Conservation (phyloP, 176 grass and related monocot genomes). For the Raddia guianensis region DNA sequence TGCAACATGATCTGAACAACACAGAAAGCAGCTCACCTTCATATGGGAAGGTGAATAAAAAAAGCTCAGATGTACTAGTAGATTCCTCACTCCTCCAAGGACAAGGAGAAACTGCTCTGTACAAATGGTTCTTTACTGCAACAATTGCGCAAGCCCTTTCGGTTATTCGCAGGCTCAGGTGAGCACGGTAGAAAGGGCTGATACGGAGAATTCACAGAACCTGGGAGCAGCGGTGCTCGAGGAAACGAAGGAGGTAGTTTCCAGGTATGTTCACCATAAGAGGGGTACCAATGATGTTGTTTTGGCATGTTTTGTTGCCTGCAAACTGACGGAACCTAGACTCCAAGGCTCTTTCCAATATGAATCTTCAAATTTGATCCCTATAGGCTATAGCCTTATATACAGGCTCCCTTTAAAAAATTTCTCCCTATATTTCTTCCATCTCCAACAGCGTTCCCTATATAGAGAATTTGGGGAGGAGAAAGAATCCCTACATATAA, state of each 20-base stretch:
- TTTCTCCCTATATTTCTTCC: no score
- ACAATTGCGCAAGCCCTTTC: neutral
- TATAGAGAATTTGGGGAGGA: no score
- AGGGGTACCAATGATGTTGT: neutral
- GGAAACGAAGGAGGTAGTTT: constrained; percentile 60
- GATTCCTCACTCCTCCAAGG: neutral
- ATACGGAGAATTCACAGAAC: neutral
- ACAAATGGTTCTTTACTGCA: neutral
- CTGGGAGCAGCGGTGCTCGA: constrained; percentile 53
- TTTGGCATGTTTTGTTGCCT: neutral
- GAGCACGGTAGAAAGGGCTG: constrained; percentile 16
- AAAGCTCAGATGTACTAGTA: neutral
- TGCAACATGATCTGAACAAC: constrained; percentile 22
- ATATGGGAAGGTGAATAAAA: neutral
- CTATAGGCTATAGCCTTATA: no score
- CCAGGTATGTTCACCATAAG: constrained; percentile 45
- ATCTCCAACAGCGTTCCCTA: no score
- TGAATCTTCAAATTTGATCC: no score
- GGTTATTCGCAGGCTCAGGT: constrained; percentile 34
- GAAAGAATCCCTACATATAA: no score
- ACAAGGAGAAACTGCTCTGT: constrained; percentile 23
- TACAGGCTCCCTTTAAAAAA: no score
- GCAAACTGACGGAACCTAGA: no score
- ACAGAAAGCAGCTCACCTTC: neutral
- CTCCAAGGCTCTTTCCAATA: no score